Evolutionary conservation across 345 rosid genomes (phyloP), one percentile per base, ranked within the genome.

Genomic region (Bruguiera sexangula): DNA sequence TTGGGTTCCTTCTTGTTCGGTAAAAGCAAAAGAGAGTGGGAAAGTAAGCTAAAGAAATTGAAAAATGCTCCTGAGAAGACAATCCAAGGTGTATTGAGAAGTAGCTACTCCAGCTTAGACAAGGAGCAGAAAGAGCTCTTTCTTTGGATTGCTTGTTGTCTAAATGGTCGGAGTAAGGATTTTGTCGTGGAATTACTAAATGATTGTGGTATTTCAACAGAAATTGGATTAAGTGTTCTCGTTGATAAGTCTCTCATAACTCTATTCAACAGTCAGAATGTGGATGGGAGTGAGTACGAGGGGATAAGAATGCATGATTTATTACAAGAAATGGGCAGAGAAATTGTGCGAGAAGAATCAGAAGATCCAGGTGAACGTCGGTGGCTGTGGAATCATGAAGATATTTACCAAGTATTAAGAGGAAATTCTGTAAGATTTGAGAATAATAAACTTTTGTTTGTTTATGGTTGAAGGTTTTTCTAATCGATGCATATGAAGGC

Each of bases 111-210:
- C 26, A 56, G 46, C 0, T 8, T 69, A 11, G 56, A 43, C 22
- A 57, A 13, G 8, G 39, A 6, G 19, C 18, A 69, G 39, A 13
- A 60, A 10, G 13, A 50, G 9, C 21, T 60, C 27, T 69, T 59
- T 50, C 66, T 69, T 27, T 56, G 60, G 30, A 30, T 69, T 48
- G 73, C 73, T 4, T 69, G 65, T 43, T 43, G 46, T 19, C 60
- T 59, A 7, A 61, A 30, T 0, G 26, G 63, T 1, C 24, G 19
- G 32, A 15, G 7, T 27, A 30, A 53, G 53, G 21, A 43, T 39
- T 6, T 24, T n/a, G 63, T 39, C 0, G 29, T 3, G 19, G 6
- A 15, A 26, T 36, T 68, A 0, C 36, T 68, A 13, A 15, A 34
- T 6, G 4, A 5, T 58, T 68, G 71, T 39, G 71, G 64, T 36